These are phyloP conservation scores for Nitzschia sp. DNA, from an alignment of 108 stramenopile genomes.

Conservation along the genomic window DNA sequence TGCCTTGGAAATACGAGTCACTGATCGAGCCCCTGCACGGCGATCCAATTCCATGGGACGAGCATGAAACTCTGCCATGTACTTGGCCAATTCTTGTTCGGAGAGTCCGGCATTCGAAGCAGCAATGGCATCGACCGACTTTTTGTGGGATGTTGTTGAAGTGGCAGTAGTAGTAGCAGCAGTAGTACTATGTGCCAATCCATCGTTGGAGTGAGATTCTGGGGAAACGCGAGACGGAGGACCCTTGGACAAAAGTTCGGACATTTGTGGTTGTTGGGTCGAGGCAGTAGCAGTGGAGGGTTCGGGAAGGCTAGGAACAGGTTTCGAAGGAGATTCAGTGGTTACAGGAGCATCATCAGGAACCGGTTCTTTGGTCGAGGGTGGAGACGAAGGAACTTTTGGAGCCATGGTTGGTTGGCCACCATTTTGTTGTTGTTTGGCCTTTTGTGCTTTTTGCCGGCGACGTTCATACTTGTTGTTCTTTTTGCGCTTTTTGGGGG, in stretches of 20 bases:
- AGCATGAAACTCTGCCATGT: constrained; percentile 81
- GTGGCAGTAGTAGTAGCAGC: background rate
- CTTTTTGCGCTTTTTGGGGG: constrained; percentile 40
- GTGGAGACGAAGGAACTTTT: no score
- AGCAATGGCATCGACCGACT: background rate
- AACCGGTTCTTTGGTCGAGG: background rate
- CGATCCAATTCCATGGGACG: constrained; percentile 83
- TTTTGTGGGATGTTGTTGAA: background rate
- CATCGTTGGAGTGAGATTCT: background rate
- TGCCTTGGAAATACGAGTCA: constrained; percentile 28
- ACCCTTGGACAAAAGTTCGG: no score
- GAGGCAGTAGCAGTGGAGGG: no score
- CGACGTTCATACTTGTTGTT: constrained; percentile 75
- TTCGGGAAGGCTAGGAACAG: background rate
- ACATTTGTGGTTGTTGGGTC: no score
- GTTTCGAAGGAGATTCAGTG: background rate
- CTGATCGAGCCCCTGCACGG: constrained; percentile 47
- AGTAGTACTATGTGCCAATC: background rate
- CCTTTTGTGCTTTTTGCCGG: constrained; percentile 37
- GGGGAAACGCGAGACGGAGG: no score
- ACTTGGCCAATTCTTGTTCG: constrained; percentile 59
- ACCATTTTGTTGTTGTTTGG: constrained; percentile 1
- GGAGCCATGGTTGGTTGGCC: background rate
- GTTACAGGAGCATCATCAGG: background rate
- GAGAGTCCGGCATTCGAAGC: constrained; percentile 7